Percentiles rank a stretch among this genome's conserved stretches.
Conservation (phyloP, 2,329 filamentous ascomycete species). For the Zasmidium cellare region DNA sequence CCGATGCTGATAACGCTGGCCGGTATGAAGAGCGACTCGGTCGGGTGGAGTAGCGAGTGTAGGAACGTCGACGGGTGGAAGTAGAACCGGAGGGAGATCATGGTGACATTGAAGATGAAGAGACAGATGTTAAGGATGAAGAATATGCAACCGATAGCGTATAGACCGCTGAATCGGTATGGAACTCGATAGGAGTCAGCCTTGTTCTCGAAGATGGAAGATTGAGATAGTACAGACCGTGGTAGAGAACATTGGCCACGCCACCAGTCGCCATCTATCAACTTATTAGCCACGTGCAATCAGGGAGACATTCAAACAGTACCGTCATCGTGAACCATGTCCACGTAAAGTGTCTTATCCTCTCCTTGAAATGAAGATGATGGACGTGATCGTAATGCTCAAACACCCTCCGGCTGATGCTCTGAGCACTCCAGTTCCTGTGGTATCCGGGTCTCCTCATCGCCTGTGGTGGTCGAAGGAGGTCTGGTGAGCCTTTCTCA, state of each 20-base stretch:
- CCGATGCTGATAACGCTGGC: conserved; percentile 68
- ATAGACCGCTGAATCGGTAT: conserved; percentile 46
- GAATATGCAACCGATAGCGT: conserved; percentile 49
- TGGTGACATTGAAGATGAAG: conserved; percentile 68
- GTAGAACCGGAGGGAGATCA: conserved; percentile 69
- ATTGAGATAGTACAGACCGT: conserved; percentile 44
- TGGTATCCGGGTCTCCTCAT: background rate
- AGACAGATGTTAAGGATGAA: conserved; percentile 55
- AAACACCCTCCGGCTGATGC: conserved; percentile 9
- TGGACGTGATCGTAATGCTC: conserved; percentile 25
- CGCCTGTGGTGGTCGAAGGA: background rate
- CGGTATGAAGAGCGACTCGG: conserved; percentile 71
- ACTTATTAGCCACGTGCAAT: conserved; percentile 37
- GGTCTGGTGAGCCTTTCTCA: background rate
- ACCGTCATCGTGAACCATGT: conserved; percentile 71
- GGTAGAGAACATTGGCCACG: conserved; percentile 58
- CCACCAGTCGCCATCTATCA: conserved; percentile 60
- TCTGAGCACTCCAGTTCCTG: conserved; percentile 16
- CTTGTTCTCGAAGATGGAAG: background rate
- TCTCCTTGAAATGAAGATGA: conserved; percentile 50
- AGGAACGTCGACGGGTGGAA: conserved; percentile 69
- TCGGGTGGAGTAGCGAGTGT: conserved; percentile 71
- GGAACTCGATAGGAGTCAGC: conserved; percentile 33
- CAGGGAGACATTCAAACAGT: background rate
- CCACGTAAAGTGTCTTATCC: conserved; percentile 69